These are phyloP conservation scores for Arabidopsis thaliana DNA, from an alignment of 345 rosid species.

Conservation along the genomic window TAIR10.1 NC_003076.8:680501-681000, in stretches of 20 bases:
- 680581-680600: not conserved
- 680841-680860: not conserved
- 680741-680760: not conserved
- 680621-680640: constrained; percentile 1
- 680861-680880: not conserved
- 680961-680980: not conserved
- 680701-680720: constrained; percentile 16
- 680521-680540: not conserved
- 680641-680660: constrained; percentile 6
- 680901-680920: not conserved
- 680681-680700: not conserved
- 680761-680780: not conserved
- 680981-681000: not conserved
- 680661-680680: not conserved
- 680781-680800: not conserved
- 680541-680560: not conserved
- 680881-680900: constrained; percentile 10
- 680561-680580: not conserved
- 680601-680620: not conserved
- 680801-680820: not conserved
- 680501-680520: too few species aligned
- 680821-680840: constrained; percentile 1
- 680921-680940: not conserved
- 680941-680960: not conserved
- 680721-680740: constrained; percentile 16